phyloP scores from a whole-genome alignment of 1,139 yeast genomes.

The Pichia cactophila region DNA sequence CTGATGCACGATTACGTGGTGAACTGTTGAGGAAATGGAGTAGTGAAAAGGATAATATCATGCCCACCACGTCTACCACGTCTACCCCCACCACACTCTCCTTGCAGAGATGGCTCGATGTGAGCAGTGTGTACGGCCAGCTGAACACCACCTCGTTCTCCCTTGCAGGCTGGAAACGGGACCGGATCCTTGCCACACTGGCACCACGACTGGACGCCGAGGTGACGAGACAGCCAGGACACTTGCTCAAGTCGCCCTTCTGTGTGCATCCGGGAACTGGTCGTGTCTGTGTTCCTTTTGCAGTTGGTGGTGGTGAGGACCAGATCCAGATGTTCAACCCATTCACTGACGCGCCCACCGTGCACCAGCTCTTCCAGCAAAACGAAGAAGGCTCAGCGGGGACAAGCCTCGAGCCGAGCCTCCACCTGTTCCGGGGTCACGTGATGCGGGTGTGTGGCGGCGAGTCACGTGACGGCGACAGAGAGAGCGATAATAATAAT shows the following conservation, averaged over 20 bases:
- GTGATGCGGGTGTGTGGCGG: no score
- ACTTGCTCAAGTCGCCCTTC: slow-evolving; percentile 93
- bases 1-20: slow-evolving; percentile 50
- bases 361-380: slow-evolving; percentile 37
- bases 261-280: slow-evolving; percentile 98
- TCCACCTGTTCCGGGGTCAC: no score
- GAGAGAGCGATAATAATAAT: no score
- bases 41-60: slow-evolving; percentile 23
- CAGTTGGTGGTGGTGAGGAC: slow-evolving; percentile 30
- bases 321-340: slow-evolving; percentile 65
- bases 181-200: slow-evolving; percentile 68
- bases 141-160: slow-evolving; percentile 34
- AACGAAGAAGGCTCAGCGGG: slow-evolving; percentile 26
- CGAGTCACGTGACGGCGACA: no score
- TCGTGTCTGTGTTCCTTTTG: slow-evolving; percentile 94
- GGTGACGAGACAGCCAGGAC: slow-evolving; percentile 84
- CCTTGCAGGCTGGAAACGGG: slow-evolving; percentile 67
- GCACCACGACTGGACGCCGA: slow-evolving; percentile 92
- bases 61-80: no score
- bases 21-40: slow-evolving; percentile 54
- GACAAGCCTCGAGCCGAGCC: slow-evolving; percentile 26
- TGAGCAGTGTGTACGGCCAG: slow-evolving; percentile 43
- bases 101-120: slow-evolving; percentile 72
- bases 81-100: slow-evolving; percentile 29
- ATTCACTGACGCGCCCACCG: slow-evolving; percentile 62